These are phyloP conservation scores for Monosporascus sp. DNA, from an alignment of 2,329 filamentous ascomycete genomes.

Conservation along the genomic window DNA sequence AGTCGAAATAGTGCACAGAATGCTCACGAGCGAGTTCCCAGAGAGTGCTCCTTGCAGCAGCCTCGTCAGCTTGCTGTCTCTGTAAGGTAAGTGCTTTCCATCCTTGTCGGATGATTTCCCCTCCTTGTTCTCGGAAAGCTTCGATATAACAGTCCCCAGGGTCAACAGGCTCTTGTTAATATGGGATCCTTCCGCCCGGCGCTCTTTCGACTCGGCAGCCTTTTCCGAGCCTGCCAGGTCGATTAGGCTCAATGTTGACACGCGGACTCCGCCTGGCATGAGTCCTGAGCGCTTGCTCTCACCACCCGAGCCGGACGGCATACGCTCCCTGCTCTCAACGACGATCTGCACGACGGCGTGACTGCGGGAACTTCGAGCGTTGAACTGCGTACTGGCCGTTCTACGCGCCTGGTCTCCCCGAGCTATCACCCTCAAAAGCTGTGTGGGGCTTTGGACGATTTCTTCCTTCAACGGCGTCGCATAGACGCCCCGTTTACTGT, in stretches of 20 bases:
- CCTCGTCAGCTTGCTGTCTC: constrained; percentile 94
- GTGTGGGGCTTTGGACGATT: constrained; percentile 96
- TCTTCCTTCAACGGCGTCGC: constrained; percentile 95
- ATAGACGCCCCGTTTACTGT: constrained; percentile 94
- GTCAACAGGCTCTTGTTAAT: constrained; percentile 98
- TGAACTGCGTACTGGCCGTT: constrained; percentile 94
- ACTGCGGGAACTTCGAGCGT: constrained; percentile 91
- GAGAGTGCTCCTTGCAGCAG: constrained; percentile 88
- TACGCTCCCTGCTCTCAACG: constrained; percentile 88
- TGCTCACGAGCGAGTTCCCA: constrained; percentile 91
- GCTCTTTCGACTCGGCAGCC: constrained; percentile 91
- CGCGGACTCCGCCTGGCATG: constrained; percentile 81
- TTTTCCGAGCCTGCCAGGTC: constrained; percentile 95
- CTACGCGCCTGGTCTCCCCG: constrained; percentile 85
- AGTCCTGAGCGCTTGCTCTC: constrained; percentile 66
- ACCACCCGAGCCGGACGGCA: constrained; percentile 47
- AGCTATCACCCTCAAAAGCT: constrained; percentile 89
- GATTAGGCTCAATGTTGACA: constrained; percentile 91
- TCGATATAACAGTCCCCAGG: constrained; percentile 88
- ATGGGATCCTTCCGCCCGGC: constrained; percentile 88
- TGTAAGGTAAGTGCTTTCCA: constrained; percentile 88
- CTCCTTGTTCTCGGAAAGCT: constrained; percentile 80
- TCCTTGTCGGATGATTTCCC: constrained; percentile 71
- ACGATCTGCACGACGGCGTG: constrained; percentile 98
- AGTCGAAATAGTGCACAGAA: constrained; percentile 92